A percentile compares a stretch with the other conserved stretches of the same genome.
phyloP scores from a whole-genome alignment of 2,329 filamentous ascomycete genomes.

The Knoxdaviesia proteae region DNA sequence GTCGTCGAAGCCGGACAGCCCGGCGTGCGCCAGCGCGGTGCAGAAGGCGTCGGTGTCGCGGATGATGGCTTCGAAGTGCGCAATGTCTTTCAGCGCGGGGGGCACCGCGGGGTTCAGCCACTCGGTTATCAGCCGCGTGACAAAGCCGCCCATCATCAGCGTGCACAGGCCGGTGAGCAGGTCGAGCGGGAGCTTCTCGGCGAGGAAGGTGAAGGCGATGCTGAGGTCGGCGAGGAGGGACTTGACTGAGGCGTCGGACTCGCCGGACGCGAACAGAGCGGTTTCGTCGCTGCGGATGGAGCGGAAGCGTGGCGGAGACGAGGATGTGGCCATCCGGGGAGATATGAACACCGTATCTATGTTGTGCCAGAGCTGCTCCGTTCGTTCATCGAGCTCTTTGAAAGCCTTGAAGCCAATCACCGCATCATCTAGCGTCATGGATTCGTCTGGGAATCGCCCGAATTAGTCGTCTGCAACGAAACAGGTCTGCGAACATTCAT shows the following conservation, averaged over 20 bases:
- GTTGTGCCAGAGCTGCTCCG: slow-evolving; percentile 39
- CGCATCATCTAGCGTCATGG: slow-evolving; percentile 30
- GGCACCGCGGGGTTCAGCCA: slow-evolving; percentile 68
- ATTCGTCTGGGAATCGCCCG: slow-evolving; percentile 17
- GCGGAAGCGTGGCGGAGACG: slow-evolving; percentile 12
- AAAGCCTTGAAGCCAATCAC: slow-evolving; percentile 35
- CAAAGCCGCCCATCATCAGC: slow-evolving; percentile 48
- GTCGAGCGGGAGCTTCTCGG: slow-evolving; percentile 28
- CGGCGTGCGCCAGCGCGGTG: slow-evolving; percentile 34
- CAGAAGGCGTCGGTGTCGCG: slow-evolving; percentile 44
- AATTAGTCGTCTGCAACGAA: too few relatives aligned
- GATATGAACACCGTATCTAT: slow-evolving; percentile 39
- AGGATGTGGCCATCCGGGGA: slow-evolving; percentile 30
- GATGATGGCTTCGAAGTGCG: slow-evolving; percentile 50
- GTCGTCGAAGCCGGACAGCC: slow-evolving; percentile 40
- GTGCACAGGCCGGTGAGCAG: slow-evolving; percentile 40
- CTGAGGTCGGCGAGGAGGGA: slow-evolving; percentile 33
- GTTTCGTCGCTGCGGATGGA: too few relatives aligned
- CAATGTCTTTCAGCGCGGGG: slow-evolving; percentile 48
- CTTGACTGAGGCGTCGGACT: slow-evolving; percentile 23
- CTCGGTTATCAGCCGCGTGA: slow-evolving; percentile 43
- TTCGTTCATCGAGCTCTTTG: slow-evolving; percentile 38
- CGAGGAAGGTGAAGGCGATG: slow-evolving; percentile 28
- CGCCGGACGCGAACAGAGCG: slow-evolving; percentile 8
- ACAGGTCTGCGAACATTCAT: too few relatives aligned